A percentile compares a stretch with the other conserved stretches of the same genome.
These are phyloP conservation scores for Xylaria scruposa DNA, from an alignment of 495 filamentous ascomycete genomes.

Conservation along the genomic window DNA sequence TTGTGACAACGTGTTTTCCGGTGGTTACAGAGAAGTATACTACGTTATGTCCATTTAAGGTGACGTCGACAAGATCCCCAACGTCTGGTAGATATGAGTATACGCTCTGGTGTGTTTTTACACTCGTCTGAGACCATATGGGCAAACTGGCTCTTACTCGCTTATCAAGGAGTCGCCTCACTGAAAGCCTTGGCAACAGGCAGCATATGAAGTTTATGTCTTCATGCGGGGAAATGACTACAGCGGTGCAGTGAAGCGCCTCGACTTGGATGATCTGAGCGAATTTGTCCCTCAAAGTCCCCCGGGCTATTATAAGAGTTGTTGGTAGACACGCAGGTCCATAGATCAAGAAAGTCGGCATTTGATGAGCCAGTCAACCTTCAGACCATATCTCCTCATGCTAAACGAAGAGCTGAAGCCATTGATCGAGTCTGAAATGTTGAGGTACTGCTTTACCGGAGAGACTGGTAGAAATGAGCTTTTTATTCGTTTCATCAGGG, in stretches of 20 bases:
- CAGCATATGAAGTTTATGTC: background rate
- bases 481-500: no score
- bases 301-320: background rate
- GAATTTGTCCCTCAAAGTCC: background rate
- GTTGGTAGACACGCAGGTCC: background rate
- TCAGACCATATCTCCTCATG: background rate
- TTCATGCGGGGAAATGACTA: background rate
- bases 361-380: background rate
- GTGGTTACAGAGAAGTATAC: background rate
- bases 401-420: background rate
- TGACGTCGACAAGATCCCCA: background rate
- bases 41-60: background rate
- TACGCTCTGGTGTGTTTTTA: background rate
- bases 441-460: no score
- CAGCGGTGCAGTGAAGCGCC: background rate
- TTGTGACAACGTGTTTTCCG: background rate
- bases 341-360: background rate
- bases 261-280: background rate
- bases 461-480: background rate
- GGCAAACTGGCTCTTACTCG: constrained; percentile 1
- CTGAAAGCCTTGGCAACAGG: background rate
- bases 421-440: background rate
- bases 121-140: background rate
- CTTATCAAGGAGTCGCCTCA: no score
- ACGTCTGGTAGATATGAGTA: background rate